Base-by-base conservation (phyloP, 1,284 basidiomycete genomes). In the Fomes fomentarius region DNA sequence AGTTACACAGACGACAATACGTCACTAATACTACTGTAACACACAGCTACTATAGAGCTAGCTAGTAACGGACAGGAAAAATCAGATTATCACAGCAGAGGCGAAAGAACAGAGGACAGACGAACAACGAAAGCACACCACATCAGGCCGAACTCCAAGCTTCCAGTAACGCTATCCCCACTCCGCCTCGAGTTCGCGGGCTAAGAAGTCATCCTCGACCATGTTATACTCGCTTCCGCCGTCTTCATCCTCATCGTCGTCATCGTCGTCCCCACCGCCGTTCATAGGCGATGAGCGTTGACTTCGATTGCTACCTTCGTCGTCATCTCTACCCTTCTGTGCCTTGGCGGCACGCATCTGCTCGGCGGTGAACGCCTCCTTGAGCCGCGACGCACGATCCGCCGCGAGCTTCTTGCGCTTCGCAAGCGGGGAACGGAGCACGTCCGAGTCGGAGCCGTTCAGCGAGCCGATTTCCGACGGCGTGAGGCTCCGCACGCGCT, bases 371-470 rank as follows among this genome's bases (percentile, higher is more conserved):
- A 89, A 78, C 15, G 78, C 81, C 58, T 84, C 81, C 66, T 89
- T 90, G 47, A 91, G 74, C 63, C 75, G 80, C 12, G 89, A 91
- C 50, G 76, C 72, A 40, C 88, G 79, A 41, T 83, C 83, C 14
- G 81, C 77, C 11, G 78, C 81, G 46, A 91, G 63, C 69, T 84
- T 89, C 74, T 89, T 91, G 66, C 89, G 82, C 71, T 91, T 91
- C 24, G 88, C 81, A 33, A 91, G 74, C 1, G 89, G 89, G 2
- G 89, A 91, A 10, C 84, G 77, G 30, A 85, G 70, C 17, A 68
- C 72, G 55, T 74, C 72, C 7, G 66, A 63, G 42, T 74, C 71
- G 9, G 66, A 63, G 12, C 71, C 69, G 52, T 74, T 75, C 48
- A 67, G 56, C 15, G 50, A 35, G 44, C 77, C 76, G 30, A 67